Evolutionary conservation across 2,329 filamentous ascomycete species (phyloP), one percentile per base, ranked within the genome.

Genomic region (Berkeleyomyces basicola): DNA sequence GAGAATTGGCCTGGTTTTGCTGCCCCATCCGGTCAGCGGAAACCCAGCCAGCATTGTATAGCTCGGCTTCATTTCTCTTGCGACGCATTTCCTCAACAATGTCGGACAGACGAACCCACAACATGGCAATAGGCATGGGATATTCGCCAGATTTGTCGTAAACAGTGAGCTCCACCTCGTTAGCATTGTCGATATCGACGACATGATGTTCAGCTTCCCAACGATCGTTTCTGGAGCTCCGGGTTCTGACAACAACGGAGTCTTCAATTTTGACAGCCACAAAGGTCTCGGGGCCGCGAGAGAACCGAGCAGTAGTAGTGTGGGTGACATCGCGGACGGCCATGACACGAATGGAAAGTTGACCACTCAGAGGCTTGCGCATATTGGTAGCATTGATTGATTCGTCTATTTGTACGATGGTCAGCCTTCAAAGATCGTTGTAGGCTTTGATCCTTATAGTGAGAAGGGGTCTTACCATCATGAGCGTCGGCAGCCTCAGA

Each of bases 231-330:
- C 91, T 82, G 7, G 91, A 90, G 1, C 87, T 82, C 72, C 84
- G 89, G 33, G 93, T 99, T 67, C 90, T 83, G 47, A 90, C 91
- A 69, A 95, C 90, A 66, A 96, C 83, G 61, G 86, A 83, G 74
- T 99, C 93, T 76, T 99, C 93, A 53, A 97, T 92, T 75, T 99
- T 99, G 72, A 99, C 86, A 66, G 93, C 86, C 65, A 99, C 86
- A 71, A 93, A 96, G 0, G 93, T 97, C 73, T 99, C 93, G 2
- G 93, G 92, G 1, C 90, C 90, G 67, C 93, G 81, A 43, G 89
- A 86, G 71, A 99, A 97, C 65, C 88, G 80, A 59, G 88, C 84
- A 4, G 86, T 87, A 16, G 90, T 85, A 31, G 90, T 89, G 72
- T 99, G 93, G 70, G 97, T 92, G 46, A 97, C 93, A 71, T 97